Evolutionary conservation across 2,329 filamentous ascomycete genomes (phyloP).

Genomic region (Fusarium musae): DNA sequence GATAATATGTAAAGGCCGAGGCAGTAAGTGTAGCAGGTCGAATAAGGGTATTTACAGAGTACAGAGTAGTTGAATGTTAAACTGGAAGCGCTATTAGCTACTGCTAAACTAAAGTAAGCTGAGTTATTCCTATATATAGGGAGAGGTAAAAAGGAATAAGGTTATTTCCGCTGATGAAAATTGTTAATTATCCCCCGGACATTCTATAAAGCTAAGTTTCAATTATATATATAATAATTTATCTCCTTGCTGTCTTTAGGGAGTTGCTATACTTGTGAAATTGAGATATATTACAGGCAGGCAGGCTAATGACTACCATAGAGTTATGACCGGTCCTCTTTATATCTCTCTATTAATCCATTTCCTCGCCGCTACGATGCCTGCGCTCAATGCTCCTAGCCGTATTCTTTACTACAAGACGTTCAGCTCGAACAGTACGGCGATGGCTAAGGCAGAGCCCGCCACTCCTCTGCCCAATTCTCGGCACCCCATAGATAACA

Average conservation of each 20-base stretch:
- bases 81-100: too few species aligned
- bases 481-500: too few species aligned
- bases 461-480: not conserved
- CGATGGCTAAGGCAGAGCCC: not conserved
- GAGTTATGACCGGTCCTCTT: not conserved
- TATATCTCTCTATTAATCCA: fast-evolving
- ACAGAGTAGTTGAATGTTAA: too few species aligned
- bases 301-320: not conserved
- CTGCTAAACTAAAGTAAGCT: too few species aligned
- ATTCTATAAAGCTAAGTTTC: fast-evolving
- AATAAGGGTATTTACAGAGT: not conserved
- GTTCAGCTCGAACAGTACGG: not conserved
- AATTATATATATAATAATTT: not conserved
- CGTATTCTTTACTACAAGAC: not conserved
- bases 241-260: not conserved
- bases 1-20: not conserved
- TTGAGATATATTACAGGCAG: not conserved
- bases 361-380: not conserved
- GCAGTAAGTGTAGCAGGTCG: not conserved
- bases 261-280: not conserved
- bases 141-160: too few species aligned
- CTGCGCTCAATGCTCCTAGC: not conserved
- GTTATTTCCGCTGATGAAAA: not conserved
- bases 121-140: too few species aligned
- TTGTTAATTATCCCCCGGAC: not conserved